phyloP scores from a whole-genome alignment of 345 rosid genomes.

The Eucalyptus pumila region DNA sequence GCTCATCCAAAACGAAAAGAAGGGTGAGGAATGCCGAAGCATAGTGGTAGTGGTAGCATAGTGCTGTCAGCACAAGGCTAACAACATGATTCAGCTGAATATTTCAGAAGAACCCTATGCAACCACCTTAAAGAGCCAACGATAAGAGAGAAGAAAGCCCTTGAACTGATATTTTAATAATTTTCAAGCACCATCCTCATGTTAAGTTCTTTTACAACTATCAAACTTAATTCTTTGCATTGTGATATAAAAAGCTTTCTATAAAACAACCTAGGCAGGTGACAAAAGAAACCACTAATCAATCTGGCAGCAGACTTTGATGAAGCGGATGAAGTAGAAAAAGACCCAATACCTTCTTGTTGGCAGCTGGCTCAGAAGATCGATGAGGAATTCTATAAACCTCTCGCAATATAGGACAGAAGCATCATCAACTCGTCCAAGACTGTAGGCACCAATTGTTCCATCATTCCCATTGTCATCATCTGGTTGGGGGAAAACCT shows the following conservation, averaged over 20 bases:
- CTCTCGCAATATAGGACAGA: constrained; percentile 86
- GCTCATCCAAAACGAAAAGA: neutral
- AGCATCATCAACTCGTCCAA: constrained; percentile 51
- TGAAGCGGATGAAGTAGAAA: neutral
- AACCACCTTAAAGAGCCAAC: neutral
- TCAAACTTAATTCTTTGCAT: neutral
- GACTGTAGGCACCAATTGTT: constrained; percentile 14
- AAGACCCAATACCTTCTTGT: constrained; percentile 67
- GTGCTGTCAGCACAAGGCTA: neutral
- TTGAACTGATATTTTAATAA: neutral
- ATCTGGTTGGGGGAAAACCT: constrained; percentile 35
- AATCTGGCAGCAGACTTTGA: neutral
- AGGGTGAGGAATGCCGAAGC: neutral
- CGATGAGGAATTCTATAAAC: constrained; percentile 96
- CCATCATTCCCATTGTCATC: constrained; percentile 14
- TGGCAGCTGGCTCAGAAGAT: constrained; percentile 92
- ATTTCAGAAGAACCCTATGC: neutral
- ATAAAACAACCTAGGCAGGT: neutral
- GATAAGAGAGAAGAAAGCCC: neutral
- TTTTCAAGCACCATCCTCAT: neutral
- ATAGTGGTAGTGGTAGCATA: neutral
- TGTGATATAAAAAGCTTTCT: neutral
- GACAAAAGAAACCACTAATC: neutral
- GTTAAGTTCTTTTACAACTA: neutral
- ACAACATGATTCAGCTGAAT: neutral